Base-by-base conservation (phyloP, 495 filamentous ascomycete species). In the Aspergillus mulundensis region DNA sequence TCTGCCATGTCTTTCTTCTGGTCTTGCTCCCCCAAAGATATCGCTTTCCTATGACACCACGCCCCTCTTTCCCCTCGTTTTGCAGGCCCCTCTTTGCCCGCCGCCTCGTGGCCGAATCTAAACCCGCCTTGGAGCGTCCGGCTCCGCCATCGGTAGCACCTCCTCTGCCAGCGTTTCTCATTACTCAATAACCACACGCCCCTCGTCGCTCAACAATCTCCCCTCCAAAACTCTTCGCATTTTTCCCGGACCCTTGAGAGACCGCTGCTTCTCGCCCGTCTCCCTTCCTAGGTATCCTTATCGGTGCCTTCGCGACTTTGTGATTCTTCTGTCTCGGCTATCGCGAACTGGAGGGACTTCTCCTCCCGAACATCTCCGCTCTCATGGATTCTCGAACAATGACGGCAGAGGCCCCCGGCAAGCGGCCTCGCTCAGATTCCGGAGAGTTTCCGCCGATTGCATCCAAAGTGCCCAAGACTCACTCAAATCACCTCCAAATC, bases 401-500 rank as follows among this genome's bases (percentile, higher is more conserved):
- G 42, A 66, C 69, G 41, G 60, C 67, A 50, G 75, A 75, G 52
- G 55, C 71, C 60, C 66, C 80, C 25, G 65, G 70, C 53, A 87
- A 87, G 69, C 80, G 84, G 56, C 84, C 84, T 43, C 78, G 84
- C 42, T 84, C 81, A 30, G 78, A 78, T n/a, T 78, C 78, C 5
- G 70, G 68, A 54, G 80, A 83, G 51, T 64, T 64, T 52, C 67
- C 70, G 45, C 53, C 61, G 56, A 63, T 71, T 64, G 59, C 80
- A 60, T 71, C 79, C 58, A 84, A 84, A 66, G 63, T 77, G 19
- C 72, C 74, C 59, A 84, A 83, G 62, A 77, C 73, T 2, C 76
- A 74, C 42, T 73, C 72, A 50, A 82, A 82, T 72, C 75, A 85
- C 71, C 72, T 86, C 21, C 86, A 87, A 61, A 94, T 94, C 76